These are phyloP conservation scores for Solanum dulcamara DNA, from an alignment of 257 asterid species.

Conservation along the genomic window DNA sequence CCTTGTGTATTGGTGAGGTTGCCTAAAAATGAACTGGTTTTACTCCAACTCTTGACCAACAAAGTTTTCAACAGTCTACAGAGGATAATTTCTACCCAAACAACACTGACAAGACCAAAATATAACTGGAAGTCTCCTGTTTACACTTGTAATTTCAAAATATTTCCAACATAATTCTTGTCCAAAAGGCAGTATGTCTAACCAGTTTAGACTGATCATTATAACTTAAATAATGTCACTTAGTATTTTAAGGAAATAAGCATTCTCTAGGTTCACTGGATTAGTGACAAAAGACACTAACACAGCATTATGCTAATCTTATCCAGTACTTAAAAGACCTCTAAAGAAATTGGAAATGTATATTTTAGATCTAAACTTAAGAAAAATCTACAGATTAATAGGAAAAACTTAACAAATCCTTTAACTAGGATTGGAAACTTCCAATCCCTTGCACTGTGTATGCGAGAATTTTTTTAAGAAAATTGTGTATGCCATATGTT, in stretches of 20 bases:
- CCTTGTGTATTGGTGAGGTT: background rate
- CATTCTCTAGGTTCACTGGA: background rate
- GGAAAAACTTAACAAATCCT: background rate
- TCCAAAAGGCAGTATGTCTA: background rate
- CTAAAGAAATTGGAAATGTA: background rate
- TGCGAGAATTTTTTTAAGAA: background rate
- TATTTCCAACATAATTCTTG: background rate
- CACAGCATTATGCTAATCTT: background rate
- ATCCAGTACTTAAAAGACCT: background rate
- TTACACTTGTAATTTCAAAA: background rate
- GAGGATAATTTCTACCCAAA: background rate
- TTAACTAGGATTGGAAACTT: background rate
- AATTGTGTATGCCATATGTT: background rate
- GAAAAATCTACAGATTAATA: background rate
- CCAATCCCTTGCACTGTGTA: background rate
- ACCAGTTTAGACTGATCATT: background rate
- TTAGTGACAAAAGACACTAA: background rate
- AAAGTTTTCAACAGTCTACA: background rate
- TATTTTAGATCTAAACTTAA: background rate
- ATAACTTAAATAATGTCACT: background rate
- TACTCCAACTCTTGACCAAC: background rate
- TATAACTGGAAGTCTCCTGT: background rate
- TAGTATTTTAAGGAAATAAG: background rate
- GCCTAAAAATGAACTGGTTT: background rate
- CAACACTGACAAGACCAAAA: background rate